Conservation (phyloP, 1,284 basidiomycete species). For the Anthracocystis walkeri region DNA sequence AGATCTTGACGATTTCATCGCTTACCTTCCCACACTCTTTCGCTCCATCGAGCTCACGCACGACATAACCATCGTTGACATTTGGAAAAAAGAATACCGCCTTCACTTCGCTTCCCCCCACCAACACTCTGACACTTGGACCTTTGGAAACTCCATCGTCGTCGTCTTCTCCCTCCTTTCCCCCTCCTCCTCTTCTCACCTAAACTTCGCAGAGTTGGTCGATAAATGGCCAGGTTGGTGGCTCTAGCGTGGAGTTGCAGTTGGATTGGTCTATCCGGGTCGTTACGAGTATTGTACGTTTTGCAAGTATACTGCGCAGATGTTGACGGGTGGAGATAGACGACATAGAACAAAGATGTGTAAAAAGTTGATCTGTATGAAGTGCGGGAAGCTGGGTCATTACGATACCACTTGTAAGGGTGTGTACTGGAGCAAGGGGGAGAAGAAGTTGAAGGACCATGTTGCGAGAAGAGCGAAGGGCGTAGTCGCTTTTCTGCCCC, state of each 20-base stretch:
- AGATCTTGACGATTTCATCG: neutral
- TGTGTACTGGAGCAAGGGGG: no score
- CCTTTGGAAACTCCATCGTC: neutral
- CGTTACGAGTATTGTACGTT: slow-evolving; percentile 1
- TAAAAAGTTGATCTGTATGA: slow-evolving; percentile 1
- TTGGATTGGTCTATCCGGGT: neutral
- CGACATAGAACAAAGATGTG: neutral
- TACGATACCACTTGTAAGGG: slow-evolving; percentile 7
- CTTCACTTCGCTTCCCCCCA: neutral
- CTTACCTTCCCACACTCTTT: neutral
- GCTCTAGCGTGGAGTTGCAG: neutral
- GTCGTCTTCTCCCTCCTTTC: neutral
- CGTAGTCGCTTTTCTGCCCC: no score
- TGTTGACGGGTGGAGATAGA: neutral
- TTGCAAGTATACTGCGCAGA: slow-evolving; percentile 6
- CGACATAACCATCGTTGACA: neutral
- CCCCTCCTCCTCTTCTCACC: no score
- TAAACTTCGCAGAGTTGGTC: neutral
- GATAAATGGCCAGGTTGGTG: slow-evolving; percentile 8
- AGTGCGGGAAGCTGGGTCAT: neutral
- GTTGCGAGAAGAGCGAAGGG: no score
- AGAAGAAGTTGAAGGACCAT: no score
- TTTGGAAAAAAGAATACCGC: neutral
- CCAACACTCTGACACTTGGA: neutral
- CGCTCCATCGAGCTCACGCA: neutral